phyloP scores from a whole-genome alignment of 2,329 filamentous ascomycete genomes.

The Fusarium irregulare region DNA sequence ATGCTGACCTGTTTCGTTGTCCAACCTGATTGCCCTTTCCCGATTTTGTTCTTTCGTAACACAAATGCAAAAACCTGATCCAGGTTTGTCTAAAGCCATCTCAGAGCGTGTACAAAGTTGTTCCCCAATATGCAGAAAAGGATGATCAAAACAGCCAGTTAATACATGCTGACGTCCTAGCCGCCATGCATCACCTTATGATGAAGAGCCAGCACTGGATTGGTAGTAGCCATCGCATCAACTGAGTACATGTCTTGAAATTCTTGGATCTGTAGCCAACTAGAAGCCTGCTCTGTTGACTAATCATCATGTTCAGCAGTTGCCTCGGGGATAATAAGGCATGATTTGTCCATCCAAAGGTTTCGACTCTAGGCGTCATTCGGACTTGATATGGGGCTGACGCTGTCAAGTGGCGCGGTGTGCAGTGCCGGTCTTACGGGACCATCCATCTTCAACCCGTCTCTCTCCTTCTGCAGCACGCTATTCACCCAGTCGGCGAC shows the following conservation, averaged over 20 bases:
- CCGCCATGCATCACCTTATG: neutral
- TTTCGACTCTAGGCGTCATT: slow-evolving; percentile 25
- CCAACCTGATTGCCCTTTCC: slow-evolving; percentile 5
- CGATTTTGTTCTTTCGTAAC: slow-evolving; percentile 14
- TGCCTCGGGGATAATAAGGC: neutral
- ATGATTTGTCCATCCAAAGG: neutral
- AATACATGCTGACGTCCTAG: neutral
- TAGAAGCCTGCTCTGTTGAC: slow-evolving; percentile 47
- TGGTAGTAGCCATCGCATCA: slow-evolving; percentile 6
- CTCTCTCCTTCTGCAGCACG: slow-evolving; percentile 69
- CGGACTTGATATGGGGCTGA: slow-evolving; percentile 65
- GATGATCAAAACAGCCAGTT: slow-evolving; percentile 22
- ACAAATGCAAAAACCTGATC: slow-evolving; percentile 27
- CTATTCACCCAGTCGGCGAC: slow-evolving; percentile 86
- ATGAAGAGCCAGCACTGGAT: neutral
- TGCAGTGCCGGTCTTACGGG: slow-evolving; percentile 83
- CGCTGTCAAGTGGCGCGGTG: slow-evolving; percentile 82
- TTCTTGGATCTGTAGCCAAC: slow-evolving; percentile 33
- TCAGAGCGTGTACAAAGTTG: slow-evolving; percentile 41
- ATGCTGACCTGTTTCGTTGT: slow-evolving; percentile 3
- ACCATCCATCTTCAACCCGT: slow-evolving; percentile 62
- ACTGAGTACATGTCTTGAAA: slow-evolving; percentile 21
- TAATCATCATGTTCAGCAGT: neutral
- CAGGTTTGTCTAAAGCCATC: slow-evolving; percentile 38
- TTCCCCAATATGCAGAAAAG: slow-evolving; percentile 19